These are phyloP conservation scores for Paragyromitra xinjiangensis DNA, from an alignment of 495 filamentous ascomycete species.

Conservation along the genomic window DNA sequence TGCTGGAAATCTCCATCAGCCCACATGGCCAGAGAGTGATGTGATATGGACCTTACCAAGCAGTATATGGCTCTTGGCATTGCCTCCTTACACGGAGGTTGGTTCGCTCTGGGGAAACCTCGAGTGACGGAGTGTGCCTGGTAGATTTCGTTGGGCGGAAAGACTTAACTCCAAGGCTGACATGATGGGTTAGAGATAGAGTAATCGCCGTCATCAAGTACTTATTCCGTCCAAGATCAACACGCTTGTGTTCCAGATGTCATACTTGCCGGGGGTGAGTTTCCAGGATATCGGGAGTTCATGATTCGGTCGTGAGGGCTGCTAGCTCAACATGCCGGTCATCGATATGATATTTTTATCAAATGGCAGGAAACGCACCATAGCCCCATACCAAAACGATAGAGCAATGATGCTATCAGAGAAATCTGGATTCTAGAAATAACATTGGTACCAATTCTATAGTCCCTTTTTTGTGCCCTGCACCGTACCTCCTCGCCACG, in stretches of 20 bases:
- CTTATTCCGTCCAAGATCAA: conserved; percentile 36
- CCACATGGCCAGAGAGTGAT: neutral
- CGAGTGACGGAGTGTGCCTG: conserved; percentile 32
- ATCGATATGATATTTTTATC: conserved; percentile 12
- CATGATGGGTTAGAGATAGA: conserved; percentile 32
- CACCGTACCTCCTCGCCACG: conserved; percentile 23
- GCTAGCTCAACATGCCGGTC: conserved; percentile 13
- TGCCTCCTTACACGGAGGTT: neutral
- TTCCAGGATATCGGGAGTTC: conserved; percentile 40
- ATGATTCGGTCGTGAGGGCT: conserved; percentile 28
- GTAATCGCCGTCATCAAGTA: conserved; percentile 36
- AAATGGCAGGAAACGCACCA: conserved; percentile 10
- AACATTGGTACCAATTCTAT: conserved; percentile 10
- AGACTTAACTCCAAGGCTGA: conserved; percentile 9
- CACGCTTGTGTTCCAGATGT: conserved; percentile 31
- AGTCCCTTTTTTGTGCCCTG: neutral
- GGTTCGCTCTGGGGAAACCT: conserved; percentile 4
- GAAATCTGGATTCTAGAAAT: conserved; percentile 14
- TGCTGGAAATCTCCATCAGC: neutral
- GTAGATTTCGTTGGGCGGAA: conserved; percentile 13
- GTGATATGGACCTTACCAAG: conserved; percentile 10
- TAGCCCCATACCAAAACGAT: conserved; percentile 15
- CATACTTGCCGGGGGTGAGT: conserved; percentile 26
- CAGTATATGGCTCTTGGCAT: neutral
- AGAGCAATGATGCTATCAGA: neutral